phyloP scores from a whole-genome alignment of 345 rosid species.

The Gossypium ekmanianum region DNA sequence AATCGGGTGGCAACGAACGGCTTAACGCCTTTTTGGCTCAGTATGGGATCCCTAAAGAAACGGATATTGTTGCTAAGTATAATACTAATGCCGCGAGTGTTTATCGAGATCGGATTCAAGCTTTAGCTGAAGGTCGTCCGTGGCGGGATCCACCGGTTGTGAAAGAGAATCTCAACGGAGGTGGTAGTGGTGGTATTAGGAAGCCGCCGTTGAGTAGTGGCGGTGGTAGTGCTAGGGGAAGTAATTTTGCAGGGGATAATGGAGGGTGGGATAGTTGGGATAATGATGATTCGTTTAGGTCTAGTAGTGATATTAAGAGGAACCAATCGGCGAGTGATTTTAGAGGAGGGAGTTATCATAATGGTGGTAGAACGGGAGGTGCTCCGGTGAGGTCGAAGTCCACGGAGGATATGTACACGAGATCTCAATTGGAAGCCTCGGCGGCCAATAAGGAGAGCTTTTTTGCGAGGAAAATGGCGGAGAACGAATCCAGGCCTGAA shows the following conservation, averaged over 20 bases:
- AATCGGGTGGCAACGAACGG: slow-evolving; percentile 80
- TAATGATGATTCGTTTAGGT: slow-evolving; percentile 58
- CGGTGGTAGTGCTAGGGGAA: slow-evolving; percentile 34
- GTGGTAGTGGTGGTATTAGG: slow-evolving; percentile 28
- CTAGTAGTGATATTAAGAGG: slow-evolving; percentile 64
- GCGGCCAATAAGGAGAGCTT: slow-evolving; percentile 81
- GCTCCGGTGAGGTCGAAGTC: slow-evolving; percentile 65
- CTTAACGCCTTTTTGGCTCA: slow-evolving; percentile 68
- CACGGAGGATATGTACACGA: slow-evolving; percentile 70
- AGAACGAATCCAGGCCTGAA: slow-evolving; percentile 79
- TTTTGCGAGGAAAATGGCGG: slow-evolving; percentile 62
- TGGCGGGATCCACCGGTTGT: slow-evolving; percentile 90
- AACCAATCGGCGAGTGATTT: slow-evolving; percentile 77
- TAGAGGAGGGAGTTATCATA: slow-evolving; percentile 31
- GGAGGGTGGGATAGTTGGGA: slow-evolving; percentile 57
- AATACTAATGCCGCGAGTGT: slow-evolving; percentile 76
- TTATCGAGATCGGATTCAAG: slow-evolving; percentile 86
- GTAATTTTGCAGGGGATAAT: not conserved
- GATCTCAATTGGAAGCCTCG: slow-evolving; percentile 79
- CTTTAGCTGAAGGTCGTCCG: slow-evolving; percentile 71
- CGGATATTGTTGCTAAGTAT: slow-evolving; percentile 73
- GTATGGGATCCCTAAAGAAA: slow-evolving; percentile 74
- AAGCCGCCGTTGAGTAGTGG: slow-evolving; percentile 59
- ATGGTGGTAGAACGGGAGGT: slow-evolving; percentile 36
- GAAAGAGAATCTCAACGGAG: slow-evolving; percentile 41